Conservation (phyloP, 1,284 basidiomycete genomes). For the Volvariella surrecta region DNA sequence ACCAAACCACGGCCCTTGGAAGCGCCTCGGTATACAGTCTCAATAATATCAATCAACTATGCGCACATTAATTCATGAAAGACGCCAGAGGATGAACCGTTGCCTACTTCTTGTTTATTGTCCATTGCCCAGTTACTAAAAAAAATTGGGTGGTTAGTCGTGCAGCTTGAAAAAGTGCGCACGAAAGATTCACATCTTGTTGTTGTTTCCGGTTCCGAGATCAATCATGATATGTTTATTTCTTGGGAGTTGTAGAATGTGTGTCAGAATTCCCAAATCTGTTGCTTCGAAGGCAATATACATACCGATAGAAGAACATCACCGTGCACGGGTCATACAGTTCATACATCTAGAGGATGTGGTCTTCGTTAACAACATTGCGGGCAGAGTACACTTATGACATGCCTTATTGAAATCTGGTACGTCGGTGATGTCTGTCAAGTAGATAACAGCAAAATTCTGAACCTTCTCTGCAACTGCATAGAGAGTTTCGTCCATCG, state of each 20-base stretch:
- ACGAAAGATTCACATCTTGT: slow-evolving; percentile 78
- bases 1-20: slow-evolving; percentile 98
- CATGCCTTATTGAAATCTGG: slow-evolving; percentile 98
- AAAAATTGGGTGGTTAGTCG: background rate
- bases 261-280: background rate
- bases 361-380: background rate
- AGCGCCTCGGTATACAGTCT: slow-evolving; percentile 96
- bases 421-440: slow-evolving; percentile 94
- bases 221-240: slow-evolving; percentile 99
- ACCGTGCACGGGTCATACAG: slow-evolving; percentile 93
- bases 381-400: background rate
- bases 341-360: slow-evolving; percentile 71
- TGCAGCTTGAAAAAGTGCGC: no score
- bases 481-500: slow-evolving; percentile 97
- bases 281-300: background rate
- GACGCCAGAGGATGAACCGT: slow-evolving; percentile 2
- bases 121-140: slow-evolving; percentile 94
- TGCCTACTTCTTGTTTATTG: slow-evolving; percentile 86
- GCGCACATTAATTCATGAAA: slow-evolving; percentile 4
- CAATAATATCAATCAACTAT: slow-evolving; percentile 95
- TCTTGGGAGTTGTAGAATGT: slow-evolving; percentile 29
- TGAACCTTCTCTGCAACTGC: slow-evolving; percentile 92
- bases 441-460: slow-evolving; percentile 96
- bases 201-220: slow-evolving; percentile 98
- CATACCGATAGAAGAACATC: slow-evolving; percentile 96